phyloP scores from a whole-genome alignment of 805 yeast genomes.

The Sporopachydermia quercuum region DNA sequence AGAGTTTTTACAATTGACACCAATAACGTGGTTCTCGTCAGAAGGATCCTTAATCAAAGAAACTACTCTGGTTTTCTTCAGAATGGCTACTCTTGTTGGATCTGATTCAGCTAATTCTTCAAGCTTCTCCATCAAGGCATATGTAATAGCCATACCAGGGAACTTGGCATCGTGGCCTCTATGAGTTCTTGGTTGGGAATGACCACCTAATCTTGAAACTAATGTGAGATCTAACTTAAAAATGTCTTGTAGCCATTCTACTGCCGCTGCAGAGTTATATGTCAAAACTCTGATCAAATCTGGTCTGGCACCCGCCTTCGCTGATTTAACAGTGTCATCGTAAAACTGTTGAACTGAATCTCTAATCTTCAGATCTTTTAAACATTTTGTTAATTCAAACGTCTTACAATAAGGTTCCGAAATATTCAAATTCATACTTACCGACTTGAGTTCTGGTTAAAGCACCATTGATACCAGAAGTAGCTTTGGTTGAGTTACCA shows the following conservation, averaged over 20 bases:
- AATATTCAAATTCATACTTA: background rate
- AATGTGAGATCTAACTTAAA: conserved; percentile 49
- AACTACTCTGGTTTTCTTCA: conserved; percentile 27
- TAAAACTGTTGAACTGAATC: conserved; percentile 49
- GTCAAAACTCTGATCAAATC: conserved; percentile 44
- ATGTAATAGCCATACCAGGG: conserved; percentile 55
- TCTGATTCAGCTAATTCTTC: conserved; percentile 29
- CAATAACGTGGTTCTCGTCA: conserved; percentile 20
- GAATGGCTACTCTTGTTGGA: conserved; percentile 26
- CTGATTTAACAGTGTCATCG: conserved; percentile 53
- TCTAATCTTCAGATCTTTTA: conserved; percentile 23
- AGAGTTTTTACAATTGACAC: conserved; percentile 19
- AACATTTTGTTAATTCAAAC: background rate
- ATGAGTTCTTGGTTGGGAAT: conserved; percentile 68
- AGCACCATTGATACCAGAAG: conserved; percentile 64
- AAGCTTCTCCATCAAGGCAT: conserved; percentile 33
- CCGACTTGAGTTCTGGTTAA: conserved; percentile 43
- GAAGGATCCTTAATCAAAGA: conserved; percentile 25
- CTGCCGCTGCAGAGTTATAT: conserved; percentile 47
- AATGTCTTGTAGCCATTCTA: conserved; percentile 56
- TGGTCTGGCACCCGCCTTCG: conserved; percentile 44
- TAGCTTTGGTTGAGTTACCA: conserved; percentile 54
- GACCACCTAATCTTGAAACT: conserved; percentile 73
- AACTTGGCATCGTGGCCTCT: conserved; percentile 54
- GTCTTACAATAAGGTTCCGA: background rate